These are phyloP conservation scores for Solanum etuberosum DNA, from an alignment of 257 asterid species.

Conservation along the genomic window DNA sequence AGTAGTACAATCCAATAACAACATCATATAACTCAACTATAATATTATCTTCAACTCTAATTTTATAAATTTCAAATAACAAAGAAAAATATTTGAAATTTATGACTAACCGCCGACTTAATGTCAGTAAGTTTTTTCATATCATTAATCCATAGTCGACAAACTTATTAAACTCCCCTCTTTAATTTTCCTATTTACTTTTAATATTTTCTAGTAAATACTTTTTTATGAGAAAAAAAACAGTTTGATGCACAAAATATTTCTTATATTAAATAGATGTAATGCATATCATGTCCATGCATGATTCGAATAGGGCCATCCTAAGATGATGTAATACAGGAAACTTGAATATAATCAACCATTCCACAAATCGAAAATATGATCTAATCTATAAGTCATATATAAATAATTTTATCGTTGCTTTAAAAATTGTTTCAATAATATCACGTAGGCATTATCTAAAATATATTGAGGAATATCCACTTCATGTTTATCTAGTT, in stretches of 20 bases:
- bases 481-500: not conserved
- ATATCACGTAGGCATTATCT: not conserved
- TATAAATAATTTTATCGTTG: no score
- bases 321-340: not conserved
- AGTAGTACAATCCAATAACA: accelerated
- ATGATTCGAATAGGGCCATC: not conserved
- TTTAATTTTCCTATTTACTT: not conserved
- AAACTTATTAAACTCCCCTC: not conserved
- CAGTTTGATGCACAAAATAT: not conserved
- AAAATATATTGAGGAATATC: not conserved
- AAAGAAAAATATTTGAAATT: not conserved
- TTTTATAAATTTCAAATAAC: not conserved
- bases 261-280: not conserved
- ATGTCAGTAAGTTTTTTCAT: not conserved
- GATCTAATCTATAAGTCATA: no score
- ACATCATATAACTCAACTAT: not conserved
- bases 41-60: not conserved
- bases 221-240: not conserved
- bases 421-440: not conserved
- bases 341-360: no score
- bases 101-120: not conserved
- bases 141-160: not conserved
- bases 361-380: no score
- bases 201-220: not conserved
- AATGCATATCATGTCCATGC: not conserved